Evolutionary conservation across 106 monocot species (phyloP).

Genomic region (Allium fistulosum): DNA sequence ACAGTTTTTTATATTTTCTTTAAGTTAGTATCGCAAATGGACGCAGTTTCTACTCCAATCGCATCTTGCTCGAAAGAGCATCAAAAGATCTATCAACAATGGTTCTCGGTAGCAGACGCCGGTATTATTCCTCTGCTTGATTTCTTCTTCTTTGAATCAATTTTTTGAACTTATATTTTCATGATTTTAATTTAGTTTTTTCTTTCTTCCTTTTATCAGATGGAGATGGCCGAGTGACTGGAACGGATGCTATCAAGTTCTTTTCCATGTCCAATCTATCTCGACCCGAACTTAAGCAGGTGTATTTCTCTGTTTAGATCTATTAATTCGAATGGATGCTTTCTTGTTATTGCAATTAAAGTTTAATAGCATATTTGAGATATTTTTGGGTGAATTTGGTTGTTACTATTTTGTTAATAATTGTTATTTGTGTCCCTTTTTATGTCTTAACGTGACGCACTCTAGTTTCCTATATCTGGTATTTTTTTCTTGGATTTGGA

Average conservation of each 20-base stretch:
- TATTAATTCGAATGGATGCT: background rate
- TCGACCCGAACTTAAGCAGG: slow-evolving; percentile 61
- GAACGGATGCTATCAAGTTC: slow-evolving; percentile 51
- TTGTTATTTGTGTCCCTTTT: background rate
- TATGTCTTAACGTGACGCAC: background rate
- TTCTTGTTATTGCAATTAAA: background rate
- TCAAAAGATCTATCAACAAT: slow-evolving; percentile 55
- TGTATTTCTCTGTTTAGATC: background rate
- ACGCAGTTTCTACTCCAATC: slow-evolving; percentile 20
- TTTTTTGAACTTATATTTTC: background rate
- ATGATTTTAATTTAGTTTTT: background rate
- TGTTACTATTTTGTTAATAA: background rate
- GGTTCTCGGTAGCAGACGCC: slow-evolving; percentile 73
- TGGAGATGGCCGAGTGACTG: slow-evolving; percentile 56
- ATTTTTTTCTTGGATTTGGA: background rate
- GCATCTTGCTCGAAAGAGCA: slow-evolving; percentile 39
- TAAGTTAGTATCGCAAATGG: slow-evolving; percentile 17
- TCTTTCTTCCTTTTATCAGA: slow-evolving; percentile 9
- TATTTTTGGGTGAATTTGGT: background rate
- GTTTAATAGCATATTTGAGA: background rate
- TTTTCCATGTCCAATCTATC: slow-evolving; percentile 57
- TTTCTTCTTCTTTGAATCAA: background rate
- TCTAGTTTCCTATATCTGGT: background rate
- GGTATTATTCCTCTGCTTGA: slow-evolving; percentile 20
- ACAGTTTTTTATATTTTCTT: no score